Percentiles rank a stretch among this genome's conserved stretches.
Evolutionary conservation across 805 yeast species (phyloP).

Genomic region (Myxozyma vanderwaltii): DNA sequence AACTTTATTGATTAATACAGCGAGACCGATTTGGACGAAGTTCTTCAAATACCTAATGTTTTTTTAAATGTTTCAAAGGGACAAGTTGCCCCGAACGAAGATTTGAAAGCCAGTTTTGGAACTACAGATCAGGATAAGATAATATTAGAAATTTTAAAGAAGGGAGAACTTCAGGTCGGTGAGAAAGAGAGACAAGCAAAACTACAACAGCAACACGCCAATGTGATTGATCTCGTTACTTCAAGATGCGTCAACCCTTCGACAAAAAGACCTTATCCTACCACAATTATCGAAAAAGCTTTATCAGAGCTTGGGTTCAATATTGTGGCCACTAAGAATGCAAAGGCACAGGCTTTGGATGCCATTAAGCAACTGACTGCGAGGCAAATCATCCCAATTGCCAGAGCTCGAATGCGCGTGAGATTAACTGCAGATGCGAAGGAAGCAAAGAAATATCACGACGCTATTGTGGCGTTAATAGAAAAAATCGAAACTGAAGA

Average conservation of each 20-base stretch:
- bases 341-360: constrained; percentile 88
- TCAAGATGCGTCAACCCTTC: constrained; percentile 91
- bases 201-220: constrained; percentile 72
- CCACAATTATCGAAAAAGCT: constrained; percentile 89
- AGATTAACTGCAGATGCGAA: constrained; percentile 57
- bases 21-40: constrained; percentile 94
- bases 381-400: constrained; percentile 86
- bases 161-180: constrained; percentile 93
- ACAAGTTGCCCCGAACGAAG: constrained; percentile 85
- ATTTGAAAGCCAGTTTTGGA: constrained; percentile 70
- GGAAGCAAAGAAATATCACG: constrained; percentile 51
- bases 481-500: constrained; percentile 50
- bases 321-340: constrained; percentile 67
- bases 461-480: constrained; percentile 48
- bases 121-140: constrained; percentile 74
- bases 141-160: constrained; percentile 76
- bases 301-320: constrained; percentile 71
- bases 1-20: constrained; percentile 28
- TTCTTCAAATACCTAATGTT: constrained; percentile 92
- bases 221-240: constrained; percentile 77
- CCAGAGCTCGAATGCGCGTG: constrained; percentile 90
- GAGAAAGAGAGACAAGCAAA: constrained; percentile 88
- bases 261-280: constrained; percentile 88
- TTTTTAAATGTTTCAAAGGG: constrained; percentile 93
- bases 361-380: constrained; percentile 78